Conservation (phyloP, 257 asterid genomes). For the Verbascum thapsus region DNA sequence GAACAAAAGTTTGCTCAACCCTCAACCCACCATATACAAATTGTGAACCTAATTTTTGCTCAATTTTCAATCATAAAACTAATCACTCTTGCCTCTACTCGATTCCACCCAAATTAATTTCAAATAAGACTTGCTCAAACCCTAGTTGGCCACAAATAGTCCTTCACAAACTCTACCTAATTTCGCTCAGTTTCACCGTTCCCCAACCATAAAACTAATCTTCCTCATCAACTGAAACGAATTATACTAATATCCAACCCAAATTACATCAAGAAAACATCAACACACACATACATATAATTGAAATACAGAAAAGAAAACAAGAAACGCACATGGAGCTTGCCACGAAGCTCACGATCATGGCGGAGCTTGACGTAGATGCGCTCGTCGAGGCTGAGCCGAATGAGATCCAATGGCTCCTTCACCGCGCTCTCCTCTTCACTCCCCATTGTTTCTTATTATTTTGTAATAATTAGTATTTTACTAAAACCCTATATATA, state of each 20-base stretch:
- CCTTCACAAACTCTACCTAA: slow-evolving; percentile 29
- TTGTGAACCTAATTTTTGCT: no score
- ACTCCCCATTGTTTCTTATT: slow-evolving; percentile 74
- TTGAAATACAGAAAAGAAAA: not conserved
- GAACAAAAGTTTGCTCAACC: no score
- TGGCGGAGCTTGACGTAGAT: slow-evolving; percentile 98
- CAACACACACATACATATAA: slow-evolving; percentile 11
- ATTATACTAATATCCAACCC: not conserved
- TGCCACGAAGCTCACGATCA: slow-evolving; percentile 98
- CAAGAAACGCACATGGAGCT: slow-evolving; percentile 60
- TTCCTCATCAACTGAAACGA: slow-evolving; percentile 3
- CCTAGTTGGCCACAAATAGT: slow-evolving; percentile 29
- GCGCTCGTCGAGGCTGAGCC: slow-evolving; percentile 98
- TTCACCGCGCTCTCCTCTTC: slow-evolving; percentile 98
- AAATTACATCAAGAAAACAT: not conserved
- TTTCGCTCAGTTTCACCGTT: slow-evolving; percentile 9
- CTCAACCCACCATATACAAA: no score
- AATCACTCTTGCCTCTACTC: no score
- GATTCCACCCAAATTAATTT: no score
- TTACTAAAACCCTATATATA: slow-evolving; percentile 13
- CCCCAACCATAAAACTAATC: slow-evolving; percentile 18
- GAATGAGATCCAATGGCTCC: slow-evolving; percentile 98
- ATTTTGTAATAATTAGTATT: no score
- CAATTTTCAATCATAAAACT: no score
- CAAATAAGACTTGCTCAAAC: slow-evolving; percentile 24